Evolutionary conservation across 202 grass and related monocot genomes (phyloP).

Genomic region (Eragrostis tef): DNA sequence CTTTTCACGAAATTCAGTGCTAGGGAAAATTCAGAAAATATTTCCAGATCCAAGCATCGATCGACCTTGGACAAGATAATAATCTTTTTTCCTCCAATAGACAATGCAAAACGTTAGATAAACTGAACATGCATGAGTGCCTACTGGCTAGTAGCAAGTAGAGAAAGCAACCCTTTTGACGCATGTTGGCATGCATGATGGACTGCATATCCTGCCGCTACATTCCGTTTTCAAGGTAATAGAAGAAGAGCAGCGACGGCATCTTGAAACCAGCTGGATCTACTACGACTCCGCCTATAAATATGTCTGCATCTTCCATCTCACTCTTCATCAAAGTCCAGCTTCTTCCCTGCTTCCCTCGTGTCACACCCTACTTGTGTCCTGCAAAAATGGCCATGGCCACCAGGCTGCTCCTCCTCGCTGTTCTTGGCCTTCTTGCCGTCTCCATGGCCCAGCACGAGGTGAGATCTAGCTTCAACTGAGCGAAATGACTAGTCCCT

Average conservation of each 20-base stretch:
- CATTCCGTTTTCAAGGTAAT: background rate
- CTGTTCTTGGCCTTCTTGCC: conserved; percentile 45
- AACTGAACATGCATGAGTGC: conserved; percentile 3
- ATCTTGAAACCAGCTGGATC: background rate
- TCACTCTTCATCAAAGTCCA: no score
- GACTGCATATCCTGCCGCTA: background rate
- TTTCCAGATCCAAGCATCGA: no score
- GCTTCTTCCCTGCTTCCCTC: conserved; percentile 15
- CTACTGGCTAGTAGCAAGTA: no score
- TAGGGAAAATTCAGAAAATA: no score
- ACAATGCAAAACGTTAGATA: background rate
- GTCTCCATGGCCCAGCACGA: conserved; percentile 55
- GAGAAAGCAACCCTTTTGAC: conserved; percentile 1
- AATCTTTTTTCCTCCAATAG: background rate
- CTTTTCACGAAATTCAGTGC: no score
- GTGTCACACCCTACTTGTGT: background rate
- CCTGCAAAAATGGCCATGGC: conserved; percentile 44
- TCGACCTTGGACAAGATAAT: background rate
- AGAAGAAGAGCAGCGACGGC: background rate
- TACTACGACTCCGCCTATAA: conserved; percentile 49
- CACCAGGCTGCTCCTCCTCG: conserved; percentile 57
- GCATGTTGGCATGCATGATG: conserved; percentile 33
- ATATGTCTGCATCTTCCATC: conserved; percentile 38
- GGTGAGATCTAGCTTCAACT: conserved; percentile 30
- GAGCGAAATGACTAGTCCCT: background rate